phyloP scores from a whole-genome alignment of 495 filamentous ascomycete species.

The Talaromyces trachyspermus region DNA sequence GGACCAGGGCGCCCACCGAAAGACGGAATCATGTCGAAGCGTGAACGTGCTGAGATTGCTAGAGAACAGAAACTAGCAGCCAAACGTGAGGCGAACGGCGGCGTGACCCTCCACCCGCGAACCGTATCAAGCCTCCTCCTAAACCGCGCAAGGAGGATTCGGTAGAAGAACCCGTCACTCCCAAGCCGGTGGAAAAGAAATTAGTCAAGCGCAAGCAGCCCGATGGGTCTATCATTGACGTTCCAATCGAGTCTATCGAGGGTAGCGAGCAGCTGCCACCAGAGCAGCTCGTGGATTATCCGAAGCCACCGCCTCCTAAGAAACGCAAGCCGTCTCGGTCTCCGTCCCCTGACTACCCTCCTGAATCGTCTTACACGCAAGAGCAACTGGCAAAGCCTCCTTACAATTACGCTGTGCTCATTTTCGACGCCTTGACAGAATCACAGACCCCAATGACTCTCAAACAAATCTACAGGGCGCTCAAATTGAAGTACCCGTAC shows the following conservation, averaged over 20 bases:
- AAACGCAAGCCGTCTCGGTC: slow-evolving; percentile 53
- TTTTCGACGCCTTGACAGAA: slow-evolving; percentile 79
- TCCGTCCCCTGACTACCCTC: slow-evolving; percentile 64
- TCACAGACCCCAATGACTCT: slow-evolving; percentile 67
- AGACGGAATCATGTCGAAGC: slow-evolving; percentile 88
- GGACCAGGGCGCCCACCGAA: slow-evolving; percentile 86
- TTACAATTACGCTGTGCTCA: slow-evolving; percentile 82
- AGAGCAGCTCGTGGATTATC: slow-evolving; percentile 31
- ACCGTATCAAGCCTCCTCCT: slow-evolving; percentile 50
- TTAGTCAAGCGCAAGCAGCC: slow-evolving; percentile 69
- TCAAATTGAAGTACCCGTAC: slow-evolving; percentile 82
- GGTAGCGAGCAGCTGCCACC: slow-evolving; percentile 28
- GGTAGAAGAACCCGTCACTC: slow-evolving; percentile 49
- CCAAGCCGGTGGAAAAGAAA: slow-evolving; percentile 65
- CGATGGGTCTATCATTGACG: slow-evolving; percentile 37
- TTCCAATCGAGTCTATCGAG: slow-evolving; percentile 38
- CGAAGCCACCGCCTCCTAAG: slow-evolving; percentile 43
- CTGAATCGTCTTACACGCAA: slow-evolving; percentile 66
- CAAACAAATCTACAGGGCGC: slow-evolving; percentile 87
- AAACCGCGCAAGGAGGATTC: slow-evolving; percentile 31
- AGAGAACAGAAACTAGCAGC: slow-evolving; percentile 50
- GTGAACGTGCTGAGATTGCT: slow-evolving; percentile 60
- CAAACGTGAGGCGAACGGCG: slow-evolving; percentile 40
- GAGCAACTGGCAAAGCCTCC: slow-evolving; percentile 81
- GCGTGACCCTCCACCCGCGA: slow-evolving; percentile 37